Evolutionary conservation across 768 basidiomycete genomes (phyloP).

Genomic region (Dacryopinax spathularia): DNA sequence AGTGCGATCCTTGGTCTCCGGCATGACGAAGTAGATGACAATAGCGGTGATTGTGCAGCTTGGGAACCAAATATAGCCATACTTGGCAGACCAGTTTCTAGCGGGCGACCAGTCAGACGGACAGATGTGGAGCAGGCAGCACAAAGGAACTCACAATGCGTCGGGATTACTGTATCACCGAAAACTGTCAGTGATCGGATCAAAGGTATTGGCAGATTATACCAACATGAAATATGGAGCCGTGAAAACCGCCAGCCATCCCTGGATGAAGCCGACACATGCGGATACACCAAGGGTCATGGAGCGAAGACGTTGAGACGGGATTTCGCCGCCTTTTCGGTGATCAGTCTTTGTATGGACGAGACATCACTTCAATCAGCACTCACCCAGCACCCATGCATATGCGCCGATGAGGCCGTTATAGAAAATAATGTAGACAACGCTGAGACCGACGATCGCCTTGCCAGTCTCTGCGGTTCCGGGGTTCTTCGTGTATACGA

Average conservation of each 20-base stretch:
- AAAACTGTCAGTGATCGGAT: neutral
- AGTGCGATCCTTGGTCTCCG: neutral
- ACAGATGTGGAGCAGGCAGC: neutral
- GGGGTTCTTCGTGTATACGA: neutral
- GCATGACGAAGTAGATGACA: neutral
- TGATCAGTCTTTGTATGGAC: neutral
- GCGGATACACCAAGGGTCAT: neutral
- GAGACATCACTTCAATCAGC: neutral
- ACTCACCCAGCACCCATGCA: neutral
- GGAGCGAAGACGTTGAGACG: neutral
- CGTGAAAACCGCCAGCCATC: neutral
- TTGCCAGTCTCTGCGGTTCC: neutral
- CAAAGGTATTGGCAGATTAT: constrained; percentile 2
- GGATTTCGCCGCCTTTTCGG: neutral
- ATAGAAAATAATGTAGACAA: neutral
- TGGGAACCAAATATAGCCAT: constrained; percentile 2
- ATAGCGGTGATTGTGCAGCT: neutral
- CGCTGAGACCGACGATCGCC: neutral
- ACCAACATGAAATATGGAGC: neutral
- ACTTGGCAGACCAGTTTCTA: constrained; percentile 1
- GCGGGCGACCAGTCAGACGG: neutral
- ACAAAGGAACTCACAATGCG: neutral
- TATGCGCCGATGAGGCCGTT: neutral
- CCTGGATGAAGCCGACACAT: neutral
- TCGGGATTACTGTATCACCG: constrained; percentile 1